Evolutionary conservation across 371 early-diverging fungal genomes (phyloP).

Genomic region (Batkoa obscura): DNA sequence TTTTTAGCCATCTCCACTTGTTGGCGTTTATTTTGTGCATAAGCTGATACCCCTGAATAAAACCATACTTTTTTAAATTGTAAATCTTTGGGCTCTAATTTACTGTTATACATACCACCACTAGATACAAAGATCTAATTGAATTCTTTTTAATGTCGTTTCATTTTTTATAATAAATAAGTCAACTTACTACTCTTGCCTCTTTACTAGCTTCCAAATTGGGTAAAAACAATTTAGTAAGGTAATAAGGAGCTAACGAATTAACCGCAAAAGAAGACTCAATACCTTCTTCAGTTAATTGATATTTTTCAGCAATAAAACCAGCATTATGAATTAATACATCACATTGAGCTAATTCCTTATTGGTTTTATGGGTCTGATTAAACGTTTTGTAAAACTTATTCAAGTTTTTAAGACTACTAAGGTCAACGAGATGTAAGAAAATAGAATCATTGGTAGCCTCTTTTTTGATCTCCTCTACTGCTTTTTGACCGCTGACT

Average conservation of each 20-base stretch:
- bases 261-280: slow-evolving; percentile 6
- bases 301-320: background rate
- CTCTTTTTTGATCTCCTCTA: background rate
- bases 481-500: slow-evolving; percentile 4
- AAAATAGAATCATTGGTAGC: background rate
- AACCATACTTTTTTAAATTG: background rate
- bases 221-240: slow-evolving; percentile 5
- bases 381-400: background rate
- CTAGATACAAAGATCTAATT: slow-evolving; percentile 6
- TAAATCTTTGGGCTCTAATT: background rate
- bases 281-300: background rate
- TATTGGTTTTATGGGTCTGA: background rate
- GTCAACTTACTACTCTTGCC: slow-evolving; percentile 1
- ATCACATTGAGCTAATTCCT: background rate
- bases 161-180: background rate
- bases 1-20: slow-evolving; percentile 3
- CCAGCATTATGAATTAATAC: slow-evolving; percentile 7
- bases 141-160: background rate
- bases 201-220: background rate
- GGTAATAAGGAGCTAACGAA: slow-evolving; percentile 3
- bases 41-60: slow-evolving; percentile 2
- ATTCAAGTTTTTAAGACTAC: background rate
- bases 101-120: slow-evolving; percentile 6
- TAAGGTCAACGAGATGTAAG: background rate
- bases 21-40: slow-evolving; percentile 8